Conservation (phyloP, 169 alveolate species). For the Cryptosporidium parvum region DNA sequence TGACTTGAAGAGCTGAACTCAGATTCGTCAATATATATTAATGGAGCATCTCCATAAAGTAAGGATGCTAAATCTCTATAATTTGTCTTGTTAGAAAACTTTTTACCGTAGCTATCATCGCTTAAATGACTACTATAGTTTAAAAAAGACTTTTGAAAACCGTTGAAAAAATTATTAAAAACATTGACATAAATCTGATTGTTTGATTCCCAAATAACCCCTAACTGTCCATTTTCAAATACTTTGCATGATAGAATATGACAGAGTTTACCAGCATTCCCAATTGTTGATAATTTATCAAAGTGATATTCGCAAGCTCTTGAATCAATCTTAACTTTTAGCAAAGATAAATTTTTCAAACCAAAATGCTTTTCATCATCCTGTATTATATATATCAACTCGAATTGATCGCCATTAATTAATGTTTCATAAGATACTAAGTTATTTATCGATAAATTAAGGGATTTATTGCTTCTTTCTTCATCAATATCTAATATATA, state of each 20-base stretch:
- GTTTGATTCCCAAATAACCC: conserved; percentile 40
- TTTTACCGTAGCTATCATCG: not conserved
- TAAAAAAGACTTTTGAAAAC: not conserved
- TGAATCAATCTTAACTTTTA: conserved; percentile 1
- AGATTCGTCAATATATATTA: conserved; percentile 30
- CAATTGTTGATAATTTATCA: conserved; percentile 6
- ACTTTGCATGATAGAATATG: conserved; percentile 29
- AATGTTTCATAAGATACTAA: conserved; percentile 4
- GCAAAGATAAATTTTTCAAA: conserved; percentile 2
- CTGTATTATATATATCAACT: conserved; percentile 37
- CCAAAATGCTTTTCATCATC: not conserved
- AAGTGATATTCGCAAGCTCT: not conserved
- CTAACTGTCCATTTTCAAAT: conserved; percentile 43
- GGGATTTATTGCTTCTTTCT: not conserved
- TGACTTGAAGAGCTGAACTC: conserved; percentile 27
- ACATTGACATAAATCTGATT: conserved; percentile 38
- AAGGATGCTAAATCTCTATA: conserved; percentile 53
- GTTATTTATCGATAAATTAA: not conserved
- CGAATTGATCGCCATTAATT: conserved; percentile 12
- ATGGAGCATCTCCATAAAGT: conserved; percentile 64
- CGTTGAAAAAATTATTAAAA: conserved; percentile 22
- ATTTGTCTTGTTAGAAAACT: not conserved
- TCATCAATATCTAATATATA: conserved; percentile 8
- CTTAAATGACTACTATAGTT: not conserved
- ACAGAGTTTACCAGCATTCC: not conserved